Conservation (phyloP, 139 green algal species). For the Asterochloris sp. region DNA sequence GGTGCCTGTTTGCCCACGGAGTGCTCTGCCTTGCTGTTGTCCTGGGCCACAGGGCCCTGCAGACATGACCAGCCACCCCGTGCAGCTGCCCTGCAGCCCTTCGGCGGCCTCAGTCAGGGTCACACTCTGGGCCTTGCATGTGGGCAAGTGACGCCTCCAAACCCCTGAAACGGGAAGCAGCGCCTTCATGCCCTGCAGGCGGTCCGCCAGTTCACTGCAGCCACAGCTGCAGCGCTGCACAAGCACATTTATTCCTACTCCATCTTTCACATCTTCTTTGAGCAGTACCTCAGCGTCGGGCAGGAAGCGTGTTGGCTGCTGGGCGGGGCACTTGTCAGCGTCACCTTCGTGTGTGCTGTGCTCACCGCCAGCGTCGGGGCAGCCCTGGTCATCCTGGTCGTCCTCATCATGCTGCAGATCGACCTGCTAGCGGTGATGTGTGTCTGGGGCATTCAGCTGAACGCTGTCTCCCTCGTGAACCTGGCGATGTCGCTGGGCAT, state of each 20-base stretch:
- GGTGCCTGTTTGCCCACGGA: too few relatives aligned
- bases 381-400: slow-evolving; percentile 46
- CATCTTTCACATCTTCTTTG: slow-evolving; percentile 93
- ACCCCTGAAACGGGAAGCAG: too few relatives aligned
- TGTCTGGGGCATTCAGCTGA: slow-evolving; percentile 73
- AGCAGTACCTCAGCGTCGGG: slow-evolving; percentile 81
- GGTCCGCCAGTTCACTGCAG: slow-evolving; percentile 22
- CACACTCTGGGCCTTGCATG: too few relatives aligned
- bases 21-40: too few relatives aligned
- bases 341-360: slow-evolving; percentile 35
- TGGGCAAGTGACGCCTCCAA: too few relatives aligned
- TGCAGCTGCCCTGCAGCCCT: too few relatives aligned
- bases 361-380: slow-evolving; percentile 49
- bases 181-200: slow-evolving; percentile 3
- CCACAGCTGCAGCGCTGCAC: slow-evolving; percentile 32
- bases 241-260: slow-evolving; percentile 83
- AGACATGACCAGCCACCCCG: too few relatives aligned
- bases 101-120: too few relatives aligned
- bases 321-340: slow-evolving; percentile 21
- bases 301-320: slow-evolving; percentile 34
- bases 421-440: slow-evolving; percentile 75
- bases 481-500: slow-evolving; percentile 62
- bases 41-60: too few relatives aligned
- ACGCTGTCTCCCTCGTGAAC: slow-evolving; percentile 38
- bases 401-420: slow-evolving; percentile 65